Evolutionary conservation across 2,329 filamentous ascomycete species (phyloP), one percentile per base, ranked within the genome.

Genomic region (Clonostachys rosea): DNA sequence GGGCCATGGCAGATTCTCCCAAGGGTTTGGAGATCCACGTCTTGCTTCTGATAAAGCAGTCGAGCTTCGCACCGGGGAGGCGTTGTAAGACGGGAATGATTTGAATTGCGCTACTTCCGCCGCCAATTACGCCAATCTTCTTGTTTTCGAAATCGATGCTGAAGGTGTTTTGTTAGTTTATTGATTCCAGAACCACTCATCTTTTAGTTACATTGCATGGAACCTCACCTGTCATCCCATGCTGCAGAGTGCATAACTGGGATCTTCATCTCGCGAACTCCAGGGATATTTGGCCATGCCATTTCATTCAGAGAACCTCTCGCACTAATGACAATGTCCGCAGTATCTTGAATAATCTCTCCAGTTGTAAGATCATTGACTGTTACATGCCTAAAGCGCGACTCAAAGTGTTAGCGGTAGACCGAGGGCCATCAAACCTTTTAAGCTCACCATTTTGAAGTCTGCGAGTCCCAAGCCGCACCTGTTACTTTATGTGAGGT

Each of bases 31-130:
- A 44, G 40, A 74, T 63, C 68, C 68, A 74, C 8, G 68, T 68
- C 3, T 70, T 70, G 3, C 66, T 66, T 44, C 71, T 66, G 33
- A 75, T 58, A 45, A 69, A 67, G 47, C 70, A 67, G 46, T 64
- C 63, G 10, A 74, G 58, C 47, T 69, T 62, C 44, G 63, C 24
- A 10, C 24, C 64, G 39, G 68, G 65, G 18, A 44, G 33, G 16
- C 42, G 44, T 7, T 40, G 48, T 9, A 49, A 47, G 17, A 36
- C 64, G 3, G 76, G 72, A 9, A 79, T 56, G 24, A 81, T 63
- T 51, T 82, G 78, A 12, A 81, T 68, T 1, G 75, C 78, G 1
- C 75, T 77, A 16, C 76, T 68, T 7, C 77, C 77, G 45, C 77
- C 81, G 10, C 78, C 78, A 44, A 83, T 78, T 14, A 83, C 65